Evolutionary conservation across 345 rosid genomes (phyloP).

Genomic region (Diplotaxis tenuifolia): DNA sequence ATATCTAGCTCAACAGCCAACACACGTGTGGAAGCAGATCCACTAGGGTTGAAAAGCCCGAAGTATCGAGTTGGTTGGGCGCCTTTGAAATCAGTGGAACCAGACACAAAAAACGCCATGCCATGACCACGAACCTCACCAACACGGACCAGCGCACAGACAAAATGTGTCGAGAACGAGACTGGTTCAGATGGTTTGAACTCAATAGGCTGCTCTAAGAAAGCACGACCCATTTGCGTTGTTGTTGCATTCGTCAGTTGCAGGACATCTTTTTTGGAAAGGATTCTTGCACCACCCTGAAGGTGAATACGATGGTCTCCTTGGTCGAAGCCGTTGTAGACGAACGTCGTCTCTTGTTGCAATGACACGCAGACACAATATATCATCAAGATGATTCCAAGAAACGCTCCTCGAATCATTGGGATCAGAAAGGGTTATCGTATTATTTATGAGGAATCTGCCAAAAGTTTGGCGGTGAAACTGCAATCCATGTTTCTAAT

Average conservation of each 20-base stretch:
- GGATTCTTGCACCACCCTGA: conserved; percentile 41
- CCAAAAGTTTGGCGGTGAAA: neutral
- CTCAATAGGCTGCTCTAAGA: conserved; percentile 35
- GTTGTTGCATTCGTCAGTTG: conserved; percentile 52
- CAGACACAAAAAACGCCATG: conserved; percentile 42
- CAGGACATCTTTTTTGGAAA: conserved; percentile 36
- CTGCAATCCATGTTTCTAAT: neutral
- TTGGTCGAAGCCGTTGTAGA: conserved; percentile 44
- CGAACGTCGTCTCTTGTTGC: conserved; percentile 35
- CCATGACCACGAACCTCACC: conserved; percentile 45
- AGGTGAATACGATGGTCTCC: conserved; percentile 30
- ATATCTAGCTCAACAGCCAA: conserved; percentile 62
- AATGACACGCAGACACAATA: conserved; percentile 19
- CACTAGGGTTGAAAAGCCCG: conserved; percentile 50
- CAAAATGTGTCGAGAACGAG: conserved; percentile 44
- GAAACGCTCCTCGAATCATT: conserved; percentile 33
- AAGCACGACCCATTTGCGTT: conserved; percentile 43
- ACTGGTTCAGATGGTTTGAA: conserved; percentile 42
- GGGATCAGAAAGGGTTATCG: neutral
- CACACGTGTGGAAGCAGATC: conserved; percentile 44
- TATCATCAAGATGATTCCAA: conserved; percentile 11
- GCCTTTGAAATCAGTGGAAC: conserved; percentile 4
- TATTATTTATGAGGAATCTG: neutral
- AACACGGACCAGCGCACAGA: conserved; percentile 40
- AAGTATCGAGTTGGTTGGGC: conserved; percentile 36